Evolutionary conservation across 2,329 filamentous ascomycete genomes (phyloP).

Genomic region (Dothistroma pini): DNA sequence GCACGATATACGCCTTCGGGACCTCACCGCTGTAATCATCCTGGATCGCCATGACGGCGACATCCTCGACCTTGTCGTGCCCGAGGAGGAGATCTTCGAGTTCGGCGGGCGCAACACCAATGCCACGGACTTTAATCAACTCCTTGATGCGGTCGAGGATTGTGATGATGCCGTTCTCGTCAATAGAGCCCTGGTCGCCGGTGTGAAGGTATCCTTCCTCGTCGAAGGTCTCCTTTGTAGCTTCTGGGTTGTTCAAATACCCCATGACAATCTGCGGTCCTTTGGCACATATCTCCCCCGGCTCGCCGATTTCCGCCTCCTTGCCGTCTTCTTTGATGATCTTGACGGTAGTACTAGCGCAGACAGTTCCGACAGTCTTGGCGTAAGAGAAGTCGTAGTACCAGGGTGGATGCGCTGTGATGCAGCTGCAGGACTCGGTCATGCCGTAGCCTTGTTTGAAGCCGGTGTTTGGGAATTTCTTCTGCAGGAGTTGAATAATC

Average conservation of each 20-base stretch:
- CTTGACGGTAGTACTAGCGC: conserved; percentile 58
- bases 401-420: conserved; percentile 58
- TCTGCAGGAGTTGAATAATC: conserved; percentile 54
- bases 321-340: conserved; percentile 55
- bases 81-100: conserved; percentile 48
- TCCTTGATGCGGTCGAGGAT: conserved; percentile 51
- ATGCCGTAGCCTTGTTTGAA: conserved; percentile 63
- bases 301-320: conserved; percentile 51
- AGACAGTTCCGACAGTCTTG: conserved; percentile 53
- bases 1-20: conserved; percentile 34
- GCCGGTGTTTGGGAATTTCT: conserved; percentile 56
- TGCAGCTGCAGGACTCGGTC: conserved; percentile 63
- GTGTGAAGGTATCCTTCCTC: conserved; percentile 47
- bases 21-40: conserved; percentile 42
- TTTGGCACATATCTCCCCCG: conserved; percentile 54
- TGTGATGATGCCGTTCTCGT: conserved; percentile 48
- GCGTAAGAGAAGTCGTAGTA: conserved; percentile 57
- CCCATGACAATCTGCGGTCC: conserved; percentile 53
- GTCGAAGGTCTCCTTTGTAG: conserved; percentile 51
- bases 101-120: conserved; percentile 52
- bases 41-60: conserved; percentile 48
- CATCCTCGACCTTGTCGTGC: conserved; percentile 47
- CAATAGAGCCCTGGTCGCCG: conserved; percentile 42
- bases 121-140: conserved; percentile 54
- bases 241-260: conserved; percentile 51